Evolutionary conservation across 73 alveolate genomes (phyloP), one percentile per base, ranked within the genome.

Genomic region (Paramecium pentaurelia): DNA sequence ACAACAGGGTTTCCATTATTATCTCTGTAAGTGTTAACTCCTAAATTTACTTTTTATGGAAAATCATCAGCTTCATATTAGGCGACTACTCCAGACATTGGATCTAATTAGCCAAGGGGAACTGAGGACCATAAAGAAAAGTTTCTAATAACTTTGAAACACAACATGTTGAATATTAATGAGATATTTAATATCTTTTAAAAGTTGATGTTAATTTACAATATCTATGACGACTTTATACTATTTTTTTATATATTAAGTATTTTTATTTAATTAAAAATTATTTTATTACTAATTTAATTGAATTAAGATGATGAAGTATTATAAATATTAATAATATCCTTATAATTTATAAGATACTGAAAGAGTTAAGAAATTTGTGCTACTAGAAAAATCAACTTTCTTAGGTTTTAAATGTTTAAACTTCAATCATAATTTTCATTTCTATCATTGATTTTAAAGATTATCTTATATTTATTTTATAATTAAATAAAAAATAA

Each of bases 21-120:
- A 93, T 98, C 99, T 92, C 97, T 92, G 86, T 98, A 98, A 38
- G 97, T 98, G 0, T 99, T 99, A 14, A 96, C 94, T 4, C 98
- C 95, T 30, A 98, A 88, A 68, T 97, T 96, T 47, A 96, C 98
- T 84, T 98, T 98, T 85, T 92, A 37, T 18, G 97, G 95, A 51
- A 93, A 95, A 12, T 96, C 58, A 91, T 98, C 99, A 60, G 91
- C 89, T 60, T 92, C 93, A 95, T 86, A 98, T 37, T 96, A 98
- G 34, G 92, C 97, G 40, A 93, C 92, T 18, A 95, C 90, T 22
- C 99, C 99, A 10, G 96, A 93, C 51, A 97, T 96, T 36, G 99
- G 98, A 85, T 98, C 99, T 27, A 97, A 98, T 8, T 99, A 98
- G 10, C 96, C 98, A 40, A 58, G 71, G 1, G 95, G 93, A 5